Base-by-base conservation (phyloP, 2,329 filamentous ascomycete genomes). In the Stagonosporopsis chrysanthemi region DNA sequence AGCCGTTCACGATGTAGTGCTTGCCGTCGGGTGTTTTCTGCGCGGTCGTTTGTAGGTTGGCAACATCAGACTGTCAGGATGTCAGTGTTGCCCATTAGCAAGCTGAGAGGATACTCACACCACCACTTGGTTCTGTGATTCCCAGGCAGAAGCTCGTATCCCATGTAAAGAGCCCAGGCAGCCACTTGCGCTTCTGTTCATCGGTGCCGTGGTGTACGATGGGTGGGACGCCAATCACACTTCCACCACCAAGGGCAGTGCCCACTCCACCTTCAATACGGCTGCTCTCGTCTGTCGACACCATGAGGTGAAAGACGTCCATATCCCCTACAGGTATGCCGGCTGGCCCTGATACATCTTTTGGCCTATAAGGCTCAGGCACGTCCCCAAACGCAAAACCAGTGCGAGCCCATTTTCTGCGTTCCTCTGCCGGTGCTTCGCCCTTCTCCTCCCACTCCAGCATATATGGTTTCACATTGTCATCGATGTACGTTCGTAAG, bases 21-120 rank as follows among this genome's bases (percentile, higher is more conserved):
- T 89, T 88, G 43, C 90, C 90, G 70, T 92, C 90, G 1, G 86
- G 78, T 0, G 89, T 91, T 80, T 92, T 91, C 65, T 83, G 83
- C 0, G 88, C 88, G 0, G 84, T 88, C 3, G 87, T 88, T 48
- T 80, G 79, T 41, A 90, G 82, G 61, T 83, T 84, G 0, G 86
- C 86, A 3, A 90, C 86, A 66, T 90, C 88, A 0, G 85, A 88
- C 67, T 74, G 31, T 24, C 8, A 15, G 2, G 19, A 22, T 17
- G 50, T 67, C 33, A 67, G 60, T 26, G 43, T 22, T 19, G 38
- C 11, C 19, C 11, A n/a, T 8, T n/a, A n/a, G 33, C 17, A 22
- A 28, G 26, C 1, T 14, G 17, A n/a, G 15, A 28, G 2, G 28
- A 33, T 19, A 65, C 71, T 23, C 42, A 63, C 70, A 59, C 71